A percentile compares a stretch with the other conserved stretches of the same genome.
Conservation (phyloP, 352 stramenopile genomes). For the Globisporangium nagaii region DNA sequence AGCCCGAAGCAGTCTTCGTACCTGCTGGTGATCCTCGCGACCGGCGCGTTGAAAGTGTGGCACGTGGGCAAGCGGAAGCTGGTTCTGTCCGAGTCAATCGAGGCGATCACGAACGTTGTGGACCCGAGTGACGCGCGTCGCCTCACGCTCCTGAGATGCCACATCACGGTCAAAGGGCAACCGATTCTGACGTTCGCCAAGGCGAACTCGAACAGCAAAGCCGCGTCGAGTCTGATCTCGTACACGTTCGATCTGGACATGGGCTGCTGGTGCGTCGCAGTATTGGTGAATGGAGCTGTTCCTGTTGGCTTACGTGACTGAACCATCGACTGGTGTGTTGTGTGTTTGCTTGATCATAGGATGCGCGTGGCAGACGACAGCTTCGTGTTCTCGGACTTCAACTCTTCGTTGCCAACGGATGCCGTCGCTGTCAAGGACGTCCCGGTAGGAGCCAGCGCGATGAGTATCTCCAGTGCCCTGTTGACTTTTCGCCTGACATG, state of each 20-base stretch:
- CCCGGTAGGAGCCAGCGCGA: slow-evolving; percentile 29
- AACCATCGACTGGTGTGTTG: not conserved
- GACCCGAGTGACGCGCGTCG: slow-evolving; percentile 20
- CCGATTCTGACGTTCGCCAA: slow-evolving; percentile 83
- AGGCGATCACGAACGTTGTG: slow-evolving; percentile 48
- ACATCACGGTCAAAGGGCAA: slow-evolving; percentile 62
- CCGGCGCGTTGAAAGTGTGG: slow-evolving; percentile 70
- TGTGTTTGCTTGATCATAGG: slow-evolving; percentile 24
- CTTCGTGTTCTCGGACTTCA: slow-evolving; percentile 85
- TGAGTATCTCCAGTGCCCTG: not conserved
- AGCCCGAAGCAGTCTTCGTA: slow-evolving; percentile 52
- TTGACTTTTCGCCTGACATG: too few relatives aligned
- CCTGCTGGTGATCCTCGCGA: slow-evolving; percentile 65
- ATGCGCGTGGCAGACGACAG: slow-evolving; percentile 82
- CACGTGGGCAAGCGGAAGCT: slow-evolving; percentile 43
- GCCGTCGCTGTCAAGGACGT: slow-evolving; percentile 52
- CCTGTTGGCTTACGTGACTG: not conserved
- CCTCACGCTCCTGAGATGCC: slow-evolving; percentile 65
- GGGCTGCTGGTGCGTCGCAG: slow-evolving; percentile 52
- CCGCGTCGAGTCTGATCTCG: slow-evolving; percentile 55
- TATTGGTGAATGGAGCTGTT: not conserved
- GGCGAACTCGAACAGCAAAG: slow-evolving; percentile 39
- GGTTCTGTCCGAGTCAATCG: slow-evolving; percentile 53
- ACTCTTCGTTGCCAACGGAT: slow-evolving; percentile 65
- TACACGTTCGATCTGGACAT: slow-evolving; percentile 77